Conservation (phyloP, 257 asterid species). For the Capsicum rhomboideum region DNA sequence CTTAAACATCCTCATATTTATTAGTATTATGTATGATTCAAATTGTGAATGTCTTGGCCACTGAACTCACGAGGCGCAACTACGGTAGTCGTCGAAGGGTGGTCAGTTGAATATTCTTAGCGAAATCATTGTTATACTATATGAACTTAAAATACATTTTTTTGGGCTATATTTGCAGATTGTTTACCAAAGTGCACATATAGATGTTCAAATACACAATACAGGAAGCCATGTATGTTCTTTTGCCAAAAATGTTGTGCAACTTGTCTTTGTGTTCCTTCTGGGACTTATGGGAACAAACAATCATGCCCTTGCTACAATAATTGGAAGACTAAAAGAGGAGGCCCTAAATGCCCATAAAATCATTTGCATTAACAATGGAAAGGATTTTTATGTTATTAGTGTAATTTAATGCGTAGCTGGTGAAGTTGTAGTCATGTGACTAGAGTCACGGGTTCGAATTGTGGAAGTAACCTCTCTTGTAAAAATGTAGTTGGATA, state of each 20-base stretch:
- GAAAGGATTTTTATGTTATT: neutral
- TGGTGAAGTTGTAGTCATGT: no score
- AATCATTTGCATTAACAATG: neutral
- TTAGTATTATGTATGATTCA: neutral
- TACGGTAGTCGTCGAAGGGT: neutral
- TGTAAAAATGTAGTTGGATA: no score
- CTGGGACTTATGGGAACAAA: conserved; percentile 85
- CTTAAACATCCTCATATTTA: neutral
- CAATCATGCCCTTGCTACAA: conserved; percentile 77
- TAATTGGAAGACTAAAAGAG: conserved; percentile 84
- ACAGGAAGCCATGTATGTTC: conserved; percentile 77
- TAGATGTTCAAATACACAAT: conserved; percentile 73
- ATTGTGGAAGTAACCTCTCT: no score
- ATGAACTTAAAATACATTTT: no score
- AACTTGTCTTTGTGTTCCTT: conserved; percentile 65
- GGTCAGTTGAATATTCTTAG: neutral
- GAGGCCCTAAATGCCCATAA: conserved; percentile 88
- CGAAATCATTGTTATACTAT: neutral
- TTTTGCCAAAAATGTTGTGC: conserved; percentile 69
- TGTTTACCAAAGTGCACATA: conserved; percentile 37
- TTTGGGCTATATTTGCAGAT: conserved; percentile 18
- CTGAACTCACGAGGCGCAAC: no score
- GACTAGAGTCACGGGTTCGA: no score
- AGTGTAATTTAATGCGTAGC: no score
- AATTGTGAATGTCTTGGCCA: neutral